Base-by-base conservation (phyloP, 352 stramenopile species). In the Phytophthora meadii region DNA sequence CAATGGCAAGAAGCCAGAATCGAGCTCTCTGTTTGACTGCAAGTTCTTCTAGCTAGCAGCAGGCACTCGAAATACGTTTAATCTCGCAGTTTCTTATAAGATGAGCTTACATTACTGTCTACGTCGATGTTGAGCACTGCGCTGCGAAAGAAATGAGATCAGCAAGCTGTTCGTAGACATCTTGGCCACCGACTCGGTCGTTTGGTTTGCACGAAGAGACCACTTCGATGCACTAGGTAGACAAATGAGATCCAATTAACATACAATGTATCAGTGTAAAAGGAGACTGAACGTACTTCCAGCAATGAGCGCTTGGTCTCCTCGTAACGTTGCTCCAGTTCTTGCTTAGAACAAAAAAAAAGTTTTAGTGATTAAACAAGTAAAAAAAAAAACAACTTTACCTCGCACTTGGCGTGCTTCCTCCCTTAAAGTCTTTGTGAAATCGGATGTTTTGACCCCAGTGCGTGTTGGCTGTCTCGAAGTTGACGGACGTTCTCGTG, bases 111-210 rank as follows among this genome's bases (percentile, higher is more conserved):
- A 3, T 12, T 36, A 36, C 30, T 36, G 25, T 44, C 22, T 51
- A 60, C 24, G 51, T 39, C 19, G 52, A 19, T 15, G 28, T 2
- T 42, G 19, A 34, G 57, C 76, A 87, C 39, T 77, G 65, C 28
- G 57, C 44, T 17, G 72, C 73, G 34, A 84, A 87, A 1, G 58
- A 64, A 39, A 84, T 55, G 5, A 92, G 63, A 30, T 88, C 73
- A 2, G 80, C 55, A 1, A 90, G 70, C 40, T 81, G 77, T n/a
- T 90, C 81, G 49, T 88, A 88, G n/a, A 74, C 68, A 47, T 89
- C 81, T 4, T 76, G 63, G 4, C 67, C 65, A 0, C 65, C 71
- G 0, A 65, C 55, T 41, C 79, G 77, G 39, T 90, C 81, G 34
- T 74, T 79, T 7, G 74, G 77, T 60, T 90, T 90, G 37, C 65